A percentile compares a stretch with the other conserved stretches of the same genome.
Conservation (phyloP, 208 protist species). For the Leishmania martiniquensis region DNA sequence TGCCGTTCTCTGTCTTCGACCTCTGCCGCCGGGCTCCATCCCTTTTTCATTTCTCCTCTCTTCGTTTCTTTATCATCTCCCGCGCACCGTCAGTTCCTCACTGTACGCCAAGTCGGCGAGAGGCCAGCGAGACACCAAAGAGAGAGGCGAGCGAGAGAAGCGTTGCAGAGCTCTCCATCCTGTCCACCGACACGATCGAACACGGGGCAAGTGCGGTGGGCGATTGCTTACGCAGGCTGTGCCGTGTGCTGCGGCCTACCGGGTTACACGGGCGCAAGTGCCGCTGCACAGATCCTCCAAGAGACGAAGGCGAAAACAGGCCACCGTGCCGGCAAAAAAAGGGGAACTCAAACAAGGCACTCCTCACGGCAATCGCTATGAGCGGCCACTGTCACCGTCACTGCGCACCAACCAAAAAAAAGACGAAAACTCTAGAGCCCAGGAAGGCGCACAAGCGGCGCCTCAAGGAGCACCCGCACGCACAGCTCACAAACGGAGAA, state of each 20-base stretch:
- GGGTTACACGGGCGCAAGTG: neutral
- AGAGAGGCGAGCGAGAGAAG: neutral
- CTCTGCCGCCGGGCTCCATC: neutral
- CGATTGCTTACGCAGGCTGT: neutral
- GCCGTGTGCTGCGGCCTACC: neutral
- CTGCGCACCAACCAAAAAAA: neutral
- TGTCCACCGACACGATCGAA: neutral
- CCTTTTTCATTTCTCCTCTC: neutral
- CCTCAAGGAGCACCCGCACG: neutral
- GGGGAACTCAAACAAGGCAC: neutral
- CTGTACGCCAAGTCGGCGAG: neutral
- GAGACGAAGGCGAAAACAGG: neutral
- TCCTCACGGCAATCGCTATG: neutral
- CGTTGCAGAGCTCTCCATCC: neutral
- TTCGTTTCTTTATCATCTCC: too few species aligned
- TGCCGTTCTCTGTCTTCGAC: too few species aligned
- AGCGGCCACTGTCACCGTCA: constrained; percentile 1
- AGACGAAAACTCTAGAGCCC: neutral
- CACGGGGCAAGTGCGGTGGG: neutral
- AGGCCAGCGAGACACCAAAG: neutral
- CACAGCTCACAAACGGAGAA: neutral
- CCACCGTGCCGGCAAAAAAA: too few species aligned
- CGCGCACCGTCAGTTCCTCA: neutral
- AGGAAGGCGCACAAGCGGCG: neutral
- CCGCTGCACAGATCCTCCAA: neutral